Conservation (phyloP, 2,329 filamentous ascomycete genomes). For the Aciculosporium take region DNA sequence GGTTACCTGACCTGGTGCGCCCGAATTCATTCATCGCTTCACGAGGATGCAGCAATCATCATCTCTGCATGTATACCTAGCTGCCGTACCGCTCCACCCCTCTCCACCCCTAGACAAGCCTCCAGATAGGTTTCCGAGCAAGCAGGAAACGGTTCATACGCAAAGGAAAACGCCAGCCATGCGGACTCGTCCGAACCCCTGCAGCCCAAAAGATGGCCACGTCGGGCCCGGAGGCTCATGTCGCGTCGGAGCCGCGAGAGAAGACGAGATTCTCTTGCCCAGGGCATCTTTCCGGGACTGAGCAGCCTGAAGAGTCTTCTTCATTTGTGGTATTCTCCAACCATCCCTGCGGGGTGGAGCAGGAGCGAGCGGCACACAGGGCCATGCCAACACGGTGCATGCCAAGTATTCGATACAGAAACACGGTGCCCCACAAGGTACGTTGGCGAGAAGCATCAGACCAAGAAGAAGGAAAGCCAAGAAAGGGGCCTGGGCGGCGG, state of each 20-base stretch:
- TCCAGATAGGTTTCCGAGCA: neutral
- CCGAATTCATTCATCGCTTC: no score
- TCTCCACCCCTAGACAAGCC: neutral
- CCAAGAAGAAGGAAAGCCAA: neutral
- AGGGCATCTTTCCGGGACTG: no score
- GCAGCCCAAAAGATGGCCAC: neutral
- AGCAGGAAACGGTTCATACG: neutral
- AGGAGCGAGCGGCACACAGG: neutral
- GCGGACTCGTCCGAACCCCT: neutral
- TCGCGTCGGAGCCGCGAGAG: no score
- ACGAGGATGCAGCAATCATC: neutral
- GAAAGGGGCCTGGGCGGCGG: neutral
- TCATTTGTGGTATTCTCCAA: no score
- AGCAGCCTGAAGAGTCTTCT: no score
- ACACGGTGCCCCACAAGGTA: conserved; percentile 6
- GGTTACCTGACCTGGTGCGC: no score
- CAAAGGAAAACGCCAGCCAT: neutral
- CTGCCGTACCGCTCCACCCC: neutral
- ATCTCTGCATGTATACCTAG: neutral
- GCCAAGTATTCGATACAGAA: conserved; percentile 5
- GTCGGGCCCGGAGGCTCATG: no score
- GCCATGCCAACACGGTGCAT: neutral
- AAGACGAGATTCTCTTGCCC: no score
- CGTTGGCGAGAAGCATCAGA: neutral
- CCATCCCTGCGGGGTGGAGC: no score